Evolutionary conservation across 805 yeast genomes (phyloP), one percentile per base, ranked within the genome.

Genomic region (Starmera pachycereana): DNA sequence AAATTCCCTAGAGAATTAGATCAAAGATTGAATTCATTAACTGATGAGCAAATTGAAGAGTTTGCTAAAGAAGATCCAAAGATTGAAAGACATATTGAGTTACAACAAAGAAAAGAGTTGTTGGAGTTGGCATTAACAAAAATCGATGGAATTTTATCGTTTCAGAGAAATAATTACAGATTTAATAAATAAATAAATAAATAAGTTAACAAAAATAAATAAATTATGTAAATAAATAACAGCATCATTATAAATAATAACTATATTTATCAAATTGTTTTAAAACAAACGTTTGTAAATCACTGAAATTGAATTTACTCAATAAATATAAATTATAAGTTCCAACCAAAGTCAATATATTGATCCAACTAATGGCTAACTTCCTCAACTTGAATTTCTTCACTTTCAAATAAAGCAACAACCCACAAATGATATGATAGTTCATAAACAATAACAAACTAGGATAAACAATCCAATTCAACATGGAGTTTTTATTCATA

Each of bases 1-100:
- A 87, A 88, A 51, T 90, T 92, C 61, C 97, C 99, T 3, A 72
- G 97, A 43, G 97, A 88, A 60, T 69, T 92, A 45, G 99, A 92
- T 58, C 68, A 69, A 38, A 77, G 78, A 47, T 71, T 92, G 41
- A 78, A 80, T 37, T 67, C 69, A 44, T 65, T 92, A 53, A 66
- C 76, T 8, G 70, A 71, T 38, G 94, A 86, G 40, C 94, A 89
- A 54, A 71, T 92, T 38, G 97, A 89, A 53, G 63, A 63, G 44
- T 86, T 90, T 63, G 98, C 98, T 0, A 86, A 87, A 51, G 97
- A 92, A 16, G 96, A 92, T 61, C 92, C 96, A 16, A 84, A 80
- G 61, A 76, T 94, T 42, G 82, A 82, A 57, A 74, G 81, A 50
- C 99, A 92, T 54, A 83, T 92, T 50, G 96, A 90, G 54, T 63